A percentile compares a stretch with the other conserved stretches of the same genome.
These are phyloP conservation scores for Exophiala viscosa DNA, from an alignment of 2,329 filamentous ascomycete genomes.

Conservation along the genomic window DNA sequence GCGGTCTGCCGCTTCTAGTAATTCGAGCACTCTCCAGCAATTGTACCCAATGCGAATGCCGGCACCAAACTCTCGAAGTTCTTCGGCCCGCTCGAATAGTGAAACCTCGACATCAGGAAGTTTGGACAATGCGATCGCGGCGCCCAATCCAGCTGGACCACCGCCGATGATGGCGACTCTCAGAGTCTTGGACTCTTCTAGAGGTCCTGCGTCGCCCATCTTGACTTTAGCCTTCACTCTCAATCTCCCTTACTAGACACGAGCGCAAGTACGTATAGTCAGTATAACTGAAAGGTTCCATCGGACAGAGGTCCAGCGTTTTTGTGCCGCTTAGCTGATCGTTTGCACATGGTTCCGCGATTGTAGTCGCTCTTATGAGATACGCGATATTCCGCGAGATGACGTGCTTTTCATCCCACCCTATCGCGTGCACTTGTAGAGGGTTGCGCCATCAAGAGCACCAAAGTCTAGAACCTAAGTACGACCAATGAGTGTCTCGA, in stretches of 20 bases:
- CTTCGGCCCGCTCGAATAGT: slow-evolving; percentile 45
- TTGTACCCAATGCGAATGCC: slow-evolving; percentile 48
- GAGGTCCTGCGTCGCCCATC: not conserved
- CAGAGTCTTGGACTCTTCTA: slow-evolving; percentile 1
- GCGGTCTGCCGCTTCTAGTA: slow-evolving; percentile 42
- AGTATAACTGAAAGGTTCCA: no score
- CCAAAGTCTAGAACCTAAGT: no score
- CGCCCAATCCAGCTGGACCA: slow-evolving; percentile 40
- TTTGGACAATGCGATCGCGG: slow-evolving; percentile 45
- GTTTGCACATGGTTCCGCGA: not conserved
- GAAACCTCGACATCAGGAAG: slow-evolving; percentile 42
- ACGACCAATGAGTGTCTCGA: no score
- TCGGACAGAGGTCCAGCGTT: no score
- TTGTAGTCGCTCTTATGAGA: not conserved
- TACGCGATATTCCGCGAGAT: not conserved
- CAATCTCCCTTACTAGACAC: not conserved
- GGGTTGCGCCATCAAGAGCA: no score
- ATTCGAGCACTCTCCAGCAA: slow-evolving; percentile 47
- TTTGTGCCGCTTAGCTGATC: not conserved
- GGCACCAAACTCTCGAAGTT: slow-evolving; percentile 48
- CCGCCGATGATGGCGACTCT: slow-evolving; percentile 40
- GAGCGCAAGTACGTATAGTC: no score
- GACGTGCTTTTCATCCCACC: not conserved
- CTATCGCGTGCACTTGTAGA: no score
- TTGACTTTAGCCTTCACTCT: not conserved